phyloP scores from a whole-genome alignment of 2,329 filamentous ascomycete genomes.

The Fusarium heterosporum region DNA sequence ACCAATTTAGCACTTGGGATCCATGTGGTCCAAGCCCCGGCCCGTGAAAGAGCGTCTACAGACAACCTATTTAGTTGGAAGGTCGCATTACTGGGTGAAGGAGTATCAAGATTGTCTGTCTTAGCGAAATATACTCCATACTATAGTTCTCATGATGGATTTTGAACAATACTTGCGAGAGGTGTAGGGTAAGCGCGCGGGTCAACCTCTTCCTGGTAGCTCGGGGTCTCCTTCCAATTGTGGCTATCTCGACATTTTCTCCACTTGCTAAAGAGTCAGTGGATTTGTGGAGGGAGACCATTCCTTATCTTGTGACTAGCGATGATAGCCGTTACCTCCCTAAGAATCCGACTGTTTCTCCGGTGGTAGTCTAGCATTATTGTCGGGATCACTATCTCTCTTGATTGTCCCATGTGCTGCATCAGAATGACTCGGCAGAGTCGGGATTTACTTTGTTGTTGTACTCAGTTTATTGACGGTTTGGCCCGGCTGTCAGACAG shows the following conservation, averaged over 20 bases:
- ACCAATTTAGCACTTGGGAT: too few relatives aligned
- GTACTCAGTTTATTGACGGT: slow-evolving; percentile 1
- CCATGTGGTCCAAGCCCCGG: too few relatives aligned
- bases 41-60: too few relatives aligned
- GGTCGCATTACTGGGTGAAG: too few relatives aligned
- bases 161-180: rapidly evolving
- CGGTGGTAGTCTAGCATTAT: neutral
- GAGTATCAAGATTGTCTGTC: too few relatives aligned
- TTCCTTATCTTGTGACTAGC: slow-evolving; percentile 25
- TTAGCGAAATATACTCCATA: rapidly evolving
- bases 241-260: neutral
- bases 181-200: neutral
- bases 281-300: slow-evolving; percentile 3
- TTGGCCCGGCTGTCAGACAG: slow-evolving; percentile 27
- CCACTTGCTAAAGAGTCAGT: neutral
- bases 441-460: neutral
- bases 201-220: neutral
- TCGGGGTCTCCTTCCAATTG: slow-evolving; percentile 33
- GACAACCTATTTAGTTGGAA: too few relatives aligned
- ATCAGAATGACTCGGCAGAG: neutral
- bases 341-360: neutral
- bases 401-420: neutral
- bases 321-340: slow-evolving; percentile 23
- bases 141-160: neutral
- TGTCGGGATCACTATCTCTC: slow-evolving; percentile 27